These are phyloP conservation scores for Alternaria incomplexa DNA, from an alignment of 2,329 filamentous ascomycete genomes.

Conservation along the genomic window DNA sequence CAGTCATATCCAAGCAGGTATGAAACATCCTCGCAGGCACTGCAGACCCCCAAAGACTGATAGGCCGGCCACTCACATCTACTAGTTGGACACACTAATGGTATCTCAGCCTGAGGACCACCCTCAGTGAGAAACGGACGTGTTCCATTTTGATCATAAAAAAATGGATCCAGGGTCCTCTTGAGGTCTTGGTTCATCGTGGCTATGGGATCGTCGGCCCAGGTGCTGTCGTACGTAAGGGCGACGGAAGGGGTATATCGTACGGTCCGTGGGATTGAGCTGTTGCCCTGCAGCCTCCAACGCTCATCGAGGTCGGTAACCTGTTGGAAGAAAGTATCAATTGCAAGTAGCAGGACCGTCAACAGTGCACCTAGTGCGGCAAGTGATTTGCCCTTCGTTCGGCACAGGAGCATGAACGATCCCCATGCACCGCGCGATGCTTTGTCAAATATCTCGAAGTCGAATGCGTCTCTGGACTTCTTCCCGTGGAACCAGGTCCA, in stretches of 20 bases:
- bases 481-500: conserved; percentile 37
- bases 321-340: conserved; percentile 43
- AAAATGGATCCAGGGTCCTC: conserved; percentile 10
- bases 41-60: conserved; percentile 32
- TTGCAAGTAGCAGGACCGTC: conserved; percentile 26
- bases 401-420: conserved; percentile 21
- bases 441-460: conserved; percentile 44
- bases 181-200: background rate
- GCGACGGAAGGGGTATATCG: conserved; percentile 5
- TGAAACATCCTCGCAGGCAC: conserved; percentile 25
- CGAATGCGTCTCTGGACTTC: conserved; percentile 23
- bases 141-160: conserved; percentile 26
- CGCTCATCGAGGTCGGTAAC: conserved; percentile 19
- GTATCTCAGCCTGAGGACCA: conserved; percentile 29
- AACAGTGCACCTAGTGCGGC: conserved; percentile 26
- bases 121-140: conserved; percentile 17
- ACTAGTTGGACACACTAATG: conserved; percentile 30
- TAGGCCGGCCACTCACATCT: conserved; percentile 31
- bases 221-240: background rate
- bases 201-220: background rate
- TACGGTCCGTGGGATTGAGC: conserved; percentile 16
- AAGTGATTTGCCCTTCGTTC: conserved; percentile 27
- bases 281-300: conserved; percentile 10
- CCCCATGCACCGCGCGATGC: conserved; percentile 33
- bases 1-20: conserved; percentile 23